phyloP scores from a whole-genome alignment of 768 basidiomycete species.

The Termitomyces sp. region DNA sequence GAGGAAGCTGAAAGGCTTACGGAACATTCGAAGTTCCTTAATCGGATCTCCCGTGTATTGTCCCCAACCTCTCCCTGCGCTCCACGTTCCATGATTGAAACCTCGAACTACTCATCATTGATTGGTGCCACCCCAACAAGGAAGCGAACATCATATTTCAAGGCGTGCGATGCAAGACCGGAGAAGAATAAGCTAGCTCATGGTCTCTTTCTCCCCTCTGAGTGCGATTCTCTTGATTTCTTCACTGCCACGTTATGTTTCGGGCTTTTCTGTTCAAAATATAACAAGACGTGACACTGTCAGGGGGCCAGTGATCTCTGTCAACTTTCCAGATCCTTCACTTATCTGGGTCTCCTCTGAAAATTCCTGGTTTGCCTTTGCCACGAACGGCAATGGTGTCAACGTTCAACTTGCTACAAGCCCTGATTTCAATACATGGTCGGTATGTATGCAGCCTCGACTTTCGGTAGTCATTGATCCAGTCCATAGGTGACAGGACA shows the following conservation, averaged over 20 bases:
- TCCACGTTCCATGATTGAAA: background rate
- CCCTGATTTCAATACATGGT: constrained; percentile 7
- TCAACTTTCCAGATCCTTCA: constrained; percentile 11
- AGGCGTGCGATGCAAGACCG: no score
- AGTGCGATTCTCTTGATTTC: background rate
- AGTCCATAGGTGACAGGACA: constrained; percentile 1
- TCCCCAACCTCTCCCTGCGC: background rate
- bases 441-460: background rate
- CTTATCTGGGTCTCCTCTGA: constrained; percentile 10
- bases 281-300: constrained; percentile 10
- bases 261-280: constrained; percentile 4
- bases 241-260: background rate
- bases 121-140: no score
- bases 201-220: background rate
- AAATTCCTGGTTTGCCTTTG: constrained; percentile 11
- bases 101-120: background rate
- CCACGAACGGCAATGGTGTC: constrained; percentile 6
- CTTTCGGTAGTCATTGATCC: background rate
- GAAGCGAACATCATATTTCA: no score
- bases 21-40: background rate
- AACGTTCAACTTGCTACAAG: constrained; percentile 11
- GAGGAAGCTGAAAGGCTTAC: background rate
- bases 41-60: background rate
- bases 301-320: constrained; percentile 6
- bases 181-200: background rate